phyloP scores from a whole-genome alignment of 179 eudicot genomes.

The Camellia oleifera region DNA sequence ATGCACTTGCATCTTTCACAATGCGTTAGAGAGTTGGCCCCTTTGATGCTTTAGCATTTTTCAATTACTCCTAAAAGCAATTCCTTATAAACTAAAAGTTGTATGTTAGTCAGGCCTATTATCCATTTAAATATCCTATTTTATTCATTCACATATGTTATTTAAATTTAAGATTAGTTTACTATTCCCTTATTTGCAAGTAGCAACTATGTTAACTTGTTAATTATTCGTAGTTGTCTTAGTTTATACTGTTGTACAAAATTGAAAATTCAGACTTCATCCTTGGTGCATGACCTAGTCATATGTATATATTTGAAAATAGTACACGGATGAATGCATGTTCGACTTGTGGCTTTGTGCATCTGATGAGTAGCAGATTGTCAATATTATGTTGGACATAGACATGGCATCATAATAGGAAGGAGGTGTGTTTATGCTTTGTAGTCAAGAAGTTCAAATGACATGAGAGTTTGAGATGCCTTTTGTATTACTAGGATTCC shows the following conservation, averaged over 20 bases:
- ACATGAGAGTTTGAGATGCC: no score
- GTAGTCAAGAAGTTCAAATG: no score
- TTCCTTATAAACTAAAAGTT: not conserved
- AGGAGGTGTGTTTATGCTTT: no score
- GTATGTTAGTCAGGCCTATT: not conserved
- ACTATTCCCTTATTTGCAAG: no score
- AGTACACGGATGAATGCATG: not conserved
- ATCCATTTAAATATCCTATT: not conserved
- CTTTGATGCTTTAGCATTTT: not conserved
- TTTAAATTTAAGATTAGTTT: no score
- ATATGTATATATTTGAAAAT: not conserved
- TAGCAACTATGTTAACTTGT: no score
- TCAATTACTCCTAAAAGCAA: not conserved
- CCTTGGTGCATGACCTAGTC: not conserved
- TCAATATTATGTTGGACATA: not conserved
- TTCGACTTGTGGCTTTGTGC: not conserved
- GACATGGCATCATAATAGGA: no score
- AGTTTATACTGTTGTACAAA: not conserved
- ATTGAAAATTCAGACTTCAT: not conserved
- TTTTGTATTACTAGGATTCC: no score
- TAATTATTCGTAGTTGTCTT: not conserved
- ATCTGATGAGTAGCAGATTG: not conserved
- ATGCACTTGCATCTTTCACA: no score
- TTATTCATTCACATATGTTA: not conserved
- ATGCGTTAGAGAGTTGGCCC: no score